A percentile compares a stretch with the other conserved stretches of the same genome.
Evolutionary conservation across 352 stramenopile genomes (phyloP).

Genomic region (Phytophthora sp.): DNA sequence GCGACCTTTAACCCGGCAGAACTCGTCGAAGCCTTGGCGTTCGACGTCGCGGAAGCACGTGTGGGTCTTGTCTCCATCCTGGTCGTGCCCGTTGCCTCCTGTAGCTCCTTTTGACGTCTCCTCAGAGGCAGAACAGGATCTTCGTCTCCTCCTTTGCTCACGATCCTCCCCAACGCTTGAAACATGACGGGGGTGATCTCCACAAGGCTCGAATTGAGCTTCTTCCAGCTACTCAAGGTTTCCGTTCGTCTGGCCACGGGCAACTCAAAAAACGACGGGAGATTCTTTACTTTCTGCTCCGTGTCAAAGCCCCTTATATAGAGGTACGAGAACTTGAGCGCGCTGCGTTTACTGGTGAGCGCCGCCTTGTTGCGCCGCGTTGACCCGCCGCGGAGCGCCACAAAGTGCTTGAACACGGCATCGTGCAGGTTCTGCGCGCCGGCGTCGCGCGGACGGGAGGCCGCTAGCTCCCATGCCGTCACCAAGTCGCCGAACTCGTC

Average conservation of each 20-base stretch:
- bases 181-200: constrained; percentile 39
- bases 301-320: constrained; percentile 37
- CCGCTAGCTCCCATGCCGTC: constrained; percentile 39
- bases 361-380: constrained; percentile 43
- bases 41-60: not conserved
- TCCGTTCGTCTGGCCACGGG: constrained; percentile 4
- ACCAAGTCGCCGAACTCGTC: constrained; percentile 40
- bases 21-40: not conserved
- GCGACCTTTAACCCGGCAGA: not conserved
- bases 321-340: constrained; percentile 44
- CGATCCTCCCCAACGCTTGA: constrained; percentile 26
- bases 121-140: not conserved
- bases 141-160: constrained; percentile 29
- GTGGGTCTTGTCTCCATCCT: constrained; percentile 21
- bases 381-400: constrained; percentile 32
- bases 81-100: constrained; percentile 1
- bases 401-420: constrained; percentile 42
- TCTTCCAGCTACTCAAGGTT: constrained; percentile 35
- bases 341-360: constrained; percentile 42
- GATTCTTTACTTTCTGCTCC: constrained; percentile 20
- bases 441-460: constrained; percentile 9
- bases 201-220: constrained; percentile 39
- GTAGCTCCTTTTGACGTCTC: constrained; percentile 17
- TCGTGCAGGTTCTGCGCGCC: constrained; percentile 26
- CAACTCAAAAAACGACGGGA: constrained; percentile 39